Percentiles rank a stretch among this genome's conserved stretches.
Conservation (phyloP, 768 basidiomycete genomes). For the Tulasnella sp. region DNA sequence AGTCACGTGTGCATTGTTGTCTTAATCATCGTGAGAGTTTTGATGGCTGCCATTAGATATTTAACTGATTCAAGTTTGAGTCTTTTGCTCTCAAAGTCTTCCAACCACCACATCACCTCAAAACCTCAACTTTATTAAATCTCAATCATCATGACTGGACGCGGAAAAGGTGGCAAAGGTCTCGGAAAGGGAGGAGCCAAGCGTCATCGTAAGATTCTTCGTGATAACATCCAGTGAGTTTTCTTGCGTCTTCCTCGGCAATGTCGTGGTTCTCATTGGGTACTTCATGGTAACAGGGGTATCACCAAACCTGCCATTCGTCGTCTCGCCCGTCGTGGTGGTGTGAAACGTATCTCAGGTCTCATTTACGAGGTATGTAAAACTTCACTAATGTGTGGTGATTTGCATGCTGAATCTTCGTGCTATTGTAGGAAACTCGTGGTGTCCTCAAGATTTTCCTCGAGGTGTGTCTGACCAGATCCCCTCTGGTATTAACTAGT, state of each 20-base stretch:
- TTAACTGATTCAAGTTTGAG: no score
- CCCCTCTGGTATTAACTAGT: neutral
- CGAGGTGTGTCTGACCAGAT: conserved; percentile 33
- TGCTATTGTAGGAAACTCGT: conserved; percentile 51
- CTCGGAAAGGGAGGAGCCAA: conserved; percentile 34
- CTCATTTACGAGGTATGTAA: conserved; percentile 66
- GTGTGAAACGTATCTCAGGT: conserved; percentile 92
- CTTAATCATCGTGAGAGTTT: no score
- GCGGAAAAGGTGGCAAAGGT: conserved; percentile 64
- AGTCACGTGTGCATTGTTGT: no score
- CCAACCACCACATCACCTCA: conserved; percentile 9
- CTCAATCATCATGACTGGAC: conserved; percentile 50
- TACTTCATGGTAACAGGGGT: conserved; percentile 27
- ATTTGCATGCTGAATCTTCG: neutral
- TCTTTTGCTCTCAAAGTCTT: no score
- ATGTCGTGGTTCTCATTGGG: neutral
- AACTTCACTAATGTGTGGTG: neutral
- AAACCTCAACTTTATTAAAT: no score
- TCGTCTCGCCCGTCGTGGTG: conserved; percentile 46
- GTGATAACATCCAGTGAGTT: conserved; percentile 22
- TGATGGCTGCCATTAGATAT: no score
- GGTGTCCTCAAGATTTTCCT: conserved; percentile 93
- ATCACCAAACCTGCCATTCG: conserved; percentile 35
- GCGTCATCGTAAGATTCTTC: conserved; percentile 35
- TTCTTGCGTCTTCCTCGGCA: neutral